These are phyloP conservation scores for Paracorniculantispora psalliotae DNA, from an alignment of 2,329 filamentous ascomycete species.

Conservation along the genomic window DNA sequence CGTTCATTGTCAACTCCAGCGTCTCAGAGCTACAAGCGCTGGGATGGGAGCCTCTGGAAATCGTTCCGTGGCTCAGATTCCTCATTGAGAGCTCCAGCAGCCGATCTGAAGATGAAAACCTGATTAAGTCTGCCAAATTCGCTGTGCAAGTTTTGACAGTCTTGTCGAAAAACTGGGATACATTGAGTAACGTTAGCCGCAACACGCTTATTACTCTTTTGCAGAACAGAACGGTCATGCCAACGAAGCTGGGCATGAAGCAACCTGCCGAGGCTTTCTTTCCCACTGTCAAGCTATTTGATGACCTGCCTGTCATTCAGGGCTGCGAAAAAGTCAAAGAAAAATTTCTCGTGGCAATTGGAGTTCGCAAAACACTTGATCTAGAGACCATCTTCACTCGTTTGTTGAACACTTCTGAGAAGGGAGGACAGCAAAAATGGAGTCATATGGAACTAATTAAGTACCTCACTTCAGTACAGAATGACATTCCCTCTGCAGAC, in stretches of 20 bases:
- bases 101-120: conserved; percentile 57
- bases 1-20: conserved; percentile 69
- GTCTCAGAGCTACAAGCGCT: conserved; percentile 68
- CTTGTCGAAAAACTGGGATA: conserved; percentile 86
- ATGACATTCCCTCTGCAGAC: conserved; percentile 82
- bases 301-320: conserved; percentile 80
- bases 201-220: conserved; percentile 60
- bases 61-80: conserved; percentile 80
- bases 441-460: conserved; percentile 93
- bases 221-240: conserved; percentile 68
- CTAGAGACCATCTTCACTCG: conserved; percentile 89
- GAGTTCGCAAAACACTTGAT: conserved; percentile 93
- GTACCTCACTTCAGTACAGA: conserved; percentile 83
- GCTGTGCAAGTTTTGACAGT: conserved; percentile 72
- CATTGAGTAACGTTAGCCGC: conserved; percentile 62
- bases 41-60: conserved; percentile 79
- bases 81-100: conserved; percentile 64
- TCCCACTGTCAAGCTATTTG: conserved; percentile 86
- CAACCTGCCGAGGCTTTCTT: conserved; percentile 86
- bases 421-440: conserved; percentile 62
- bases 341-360: conserved; percentile 76
- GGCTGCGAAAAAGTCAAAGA: conserved; percentile 79
- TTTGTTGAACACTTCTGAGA: conserved; percentile 59
- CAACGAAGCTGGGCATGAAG: conserved; percentile 86
- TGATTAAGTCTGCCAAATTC: conserved; percentile 69